These are phyloP conservation scores for Colletotrichum salicis DNA, from an alignment of 2,329 filamentous ascomycete genomes.

Conservation along the genomic window DNA sequence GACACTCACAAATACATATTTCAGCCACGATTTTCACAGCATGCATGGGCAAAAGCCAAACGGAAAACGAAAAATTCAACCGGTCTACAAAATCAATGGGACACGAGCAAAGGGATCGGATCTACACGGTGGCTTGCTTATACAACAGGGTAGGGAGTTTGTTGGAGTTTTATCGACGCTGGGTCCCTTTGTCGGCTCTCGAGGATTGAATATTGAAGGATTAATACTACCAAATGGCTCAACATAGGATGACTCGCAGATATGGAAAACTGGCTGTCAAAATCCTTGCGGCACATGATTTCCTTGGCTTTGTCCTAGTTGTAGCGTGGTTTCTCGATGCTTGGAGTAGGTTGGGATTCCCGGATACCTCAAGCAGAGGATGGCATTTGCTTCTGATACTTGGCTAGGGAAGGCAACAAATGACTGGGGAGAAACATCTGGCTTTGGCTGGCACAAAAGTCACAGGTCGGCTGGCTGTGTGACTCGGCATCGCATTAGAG, in stretches of 20 bases:
- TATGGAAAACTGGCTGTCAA: background rate
- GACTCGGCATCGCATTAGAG: constrained; percentile 31
- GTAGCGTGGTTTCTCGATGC: background rate
- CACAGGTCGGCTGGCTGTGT: background rate
- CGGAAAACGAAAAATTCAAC: constrained; percentile 31
- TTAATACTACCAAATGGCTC: constrained; percentile 17
- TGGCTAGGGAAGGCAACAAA: background rate
- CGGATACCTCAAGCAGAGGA: background rate
- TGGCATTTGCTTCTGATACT: background rate
- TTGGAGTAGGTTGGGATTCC: background rate
- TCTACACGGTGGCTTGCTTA: constrained; percentile 33
- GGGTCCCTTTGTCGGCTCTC: background rate
- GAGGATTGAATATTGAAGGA: constrained; percentile 7
- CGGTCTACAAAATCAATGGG: constrained; percentile 34
- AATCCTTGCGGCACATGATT: background rate
- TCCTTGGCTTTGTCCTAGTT: background rate
- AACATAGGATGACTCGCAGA: constrained; percentile 1
- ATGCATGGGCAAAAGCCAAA: constrained; percentile 33
- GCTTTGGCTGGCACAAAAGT: constrained; percentile 22
- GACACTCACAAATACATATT: constrained; percentile 12
- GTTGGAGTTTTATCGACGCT: constrained; percentile 15
- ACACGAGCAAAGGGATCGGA: constrained; percentile 24
- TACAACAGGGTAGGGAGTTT: constrained; percentile 32
- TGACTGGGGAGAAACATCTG: background rate
- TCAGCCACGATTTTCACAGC: constrained; percentile 31